Evolutionary conservation across 257 asterid genomes (phyloP), one percentile per base, ranked within the genome.

Genomic region (Coffea canephora): DNA sequence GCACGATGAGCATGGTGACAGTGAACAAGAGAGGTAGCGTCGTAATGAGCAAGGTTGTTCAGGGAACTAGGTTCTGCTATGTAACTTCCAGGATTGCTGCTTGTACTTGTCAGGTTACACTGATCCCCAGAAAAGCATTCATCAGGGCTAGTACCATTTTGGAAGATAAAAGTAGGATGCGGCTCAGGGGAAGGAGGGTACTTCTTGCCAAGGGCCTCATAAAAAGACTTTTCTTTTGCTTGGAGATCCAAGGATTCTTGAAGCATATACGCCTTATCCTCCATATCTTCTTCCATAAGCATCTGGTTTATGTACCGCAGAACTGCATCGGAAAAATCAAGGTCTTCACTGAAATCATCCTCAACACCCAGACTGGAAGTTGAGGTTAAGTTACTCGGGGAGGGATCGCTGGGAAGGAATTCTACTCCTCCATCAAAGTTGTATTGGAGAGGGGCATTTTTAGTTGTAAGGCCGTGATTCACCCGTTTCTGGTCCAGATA

Each of bases 251-350:
- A 79, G 15, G 93, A 89, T 74, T 89, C 93, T 68, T 88, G 91
- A 77, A 91, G 87, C 92, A 88, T 82, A 54, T 83, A 83, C 1
- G 90, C 19, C 80, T 86, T 87, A 39, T 92, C 93, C 79, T 88
- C 96, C 86, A 88, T 92, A 36, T 91, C 96, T 84, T 92, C 97
- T 66, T 91, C 92, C 96, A 92, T 91, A 27, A 91, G 88, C 83
- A 92, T 87, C 80, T 87, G 88, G 84, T 87, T 87, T 82, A 92
- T 91, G 84, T 85, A 92, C n/a, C 90, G 84, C 84, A 92, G 74
- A 3, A 86, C 85, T 9, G 82, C 86, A 81, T 89, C 92, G 0
- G 92, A 87, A 50, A 90, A 85, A 86, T 88, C 96, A 25, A 87
- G 86, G 76, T 88, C 92, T 34, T 87, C 91, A 41, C 25, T 48